Base-by-base conservation (phyloP, 176 grass and related monocot species). In the Cenchrus americanus region DNA sequence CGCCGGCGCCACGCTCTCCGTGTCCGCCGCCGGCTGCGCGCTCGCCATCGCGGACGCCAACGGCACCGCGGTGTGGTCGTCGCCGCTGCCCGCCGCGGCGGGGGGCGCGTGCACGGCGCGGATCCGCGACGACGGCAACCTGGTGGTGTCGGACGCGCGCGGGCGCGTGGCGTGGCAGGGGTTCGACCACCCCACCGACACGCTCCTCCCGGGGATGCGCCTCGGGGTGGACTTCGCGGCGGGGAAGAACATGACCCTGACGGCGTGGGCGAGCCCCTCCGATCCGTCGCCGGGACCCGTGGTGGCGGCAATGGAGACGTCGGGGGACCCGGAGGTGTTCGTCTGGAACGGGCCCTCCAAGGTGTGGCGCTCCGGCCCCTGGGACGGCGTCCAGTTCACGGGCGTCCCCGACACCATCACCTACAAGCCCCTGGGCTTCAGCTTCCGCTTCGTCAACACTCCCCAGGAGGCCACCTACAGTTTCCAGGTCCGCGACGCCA, bases 131-230 rank as follows among this genome's bases (percentile, higher is more conserved):
- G 55, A 63, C 70, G 91, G 84, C 2, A 92, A 92, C 71, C 82
- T 92, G n/a, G 71, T 82, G 13, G 50, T 89, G 18, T 8, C 76
- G 52, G 76, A 76, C 52, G 42, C 8, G n/a, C 4, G 14, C 0
- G 76, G 81, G 1, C 14, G 13, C 17, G 75, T 89, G 70, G 76
- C 71, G 32, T 94, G 93, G 93, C 87, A 92, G 93, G 88, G 87
- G 63, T 94, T 94, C 87, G 93, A 94, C 75, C 82, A 92, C 76
- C 93, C 90, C 3, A 83, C 84, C 6, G 82, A 92, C 79, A 94
- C 90, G 37, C 52, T 94, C 49, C 79, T 94, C 11, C 87, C 85
- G 1, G 82, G 87, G 75, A 94, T 94, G 90, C 66, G 86, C 21
- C n/a, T 94, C n/a, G 93, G 93, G 6, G 71, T 87, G 42, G 85